Evolutionary conservation across 768 basidiomycete genomes (phyloP).

Genomic region (Boletus insuetus): DNA sequence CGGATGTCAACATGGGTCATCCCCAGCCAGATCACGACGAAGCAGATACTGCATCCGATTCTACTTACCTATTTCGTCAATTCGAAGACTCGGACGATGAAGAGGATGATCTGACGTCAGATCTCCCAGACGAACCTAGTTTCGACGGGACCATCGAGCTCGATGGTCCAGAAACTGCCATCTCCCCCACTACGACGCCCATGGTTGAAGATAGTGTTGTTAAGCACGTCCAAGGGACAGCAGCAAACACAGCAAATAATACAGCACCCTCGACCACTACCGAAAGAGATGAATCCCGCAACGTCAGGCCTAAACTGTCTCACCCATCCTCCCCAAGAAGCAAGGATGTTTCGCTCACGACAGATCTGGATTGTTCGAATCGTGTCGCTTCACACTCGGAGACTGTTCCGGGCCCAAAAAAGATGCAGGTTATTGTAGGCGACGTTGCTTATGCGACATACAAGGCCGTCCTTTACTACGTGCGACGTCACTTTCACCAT

Average conservation of each 20-base stretch:
- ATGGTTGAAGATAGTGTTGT: constrained; percentile 4
- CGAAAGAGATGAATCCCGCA: constrained; percentile 22
- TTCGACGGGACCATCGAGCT: constrained; percentile 27
- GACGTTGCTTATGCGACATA: constrained; percentile 65
- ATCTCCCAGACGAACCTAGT: constrained; percentile 32
- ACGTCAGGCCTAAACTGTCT: constrained; percentile 33
- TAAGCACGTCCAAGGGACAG: constrained; percentile 1
- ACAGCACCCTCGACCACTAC: neutral
- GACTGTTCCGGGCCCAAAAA: constrained; percentile 43
- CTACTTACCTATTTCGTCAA: constrained; percentile 33
- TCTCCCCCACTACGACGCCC: neutral
- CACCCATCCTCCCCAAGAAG: constrained; percentile 41
- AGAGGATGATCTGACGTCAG: constrained; percentile 44
- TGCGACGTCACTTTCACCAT: constrained; percentile 31
- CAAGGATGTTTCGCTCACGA: constrained; percentile 19
- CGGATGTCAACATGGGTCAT: constrained; percentile 28
- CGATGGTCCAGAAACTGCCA: constrained; percentile 15
- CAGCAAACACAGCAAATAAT: neutral
- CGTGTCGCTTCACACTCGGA: neutral
- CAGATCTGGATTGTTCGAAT: constrained; percentile 6
- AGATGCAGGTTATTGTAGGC: constrained; percentile 49
- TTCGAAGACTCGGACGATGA: constrained; percentile 53
- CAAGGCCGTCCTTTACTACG: constrained; percentile 74
- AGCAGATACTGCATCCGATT: constrained; percentile 52
- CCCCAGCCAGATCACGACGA: constrained; percentile 30